Base-by-base conservation (phyloP, 129 eudicot genomes). In the Flaveria bidentis region DNA sequence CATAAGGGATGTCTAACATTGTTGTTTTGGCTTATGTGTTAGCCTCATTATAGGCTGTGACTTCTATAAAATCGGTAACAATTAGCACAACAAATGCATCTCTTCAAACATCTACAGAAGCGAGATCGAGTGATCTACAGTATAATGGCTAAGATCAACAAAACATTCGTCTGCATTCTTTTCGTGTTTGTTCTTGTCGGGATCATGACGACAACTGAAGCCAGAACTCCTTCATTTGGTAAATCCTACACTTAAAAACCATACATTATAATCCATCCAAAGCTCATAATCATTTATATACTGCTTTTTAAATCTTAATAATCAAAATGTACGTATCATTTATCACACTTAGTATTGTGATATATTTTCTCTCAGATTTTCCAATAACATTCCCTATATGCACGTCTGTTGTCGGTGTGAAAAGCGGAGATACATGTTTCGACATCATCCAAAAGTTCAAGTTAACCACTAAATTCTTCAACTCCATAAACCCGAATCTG, bases 381-480 rank as follows among this genome's bases (percentile, higher is more conserved):
- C 67, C 67, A 66, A 13, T 69, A 39, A 33, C 45, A 7, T 1
- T 39, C 42, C 67, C 80, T 49, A 13, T 1, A 1, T 82, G 92
- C 67, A 56, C 55, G 5, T 25, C 67, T 3, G 86, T 77, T 55
- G 13, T 73, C 8, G 82, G 87, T 12, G 89, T 88, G 70, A 67
- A 75, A 70, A 71, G 75, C 10, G 86, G 87, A 17, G 92, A 85
- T 74, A 88, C 92, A 56, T 85, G 89, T 72, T 76, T 62, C 11
- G 82, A 70, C 4, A 76, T 88, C 17, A 62, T 78, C 20, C 60
- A 80, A 51, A 72, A 41, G 5, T 80, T 69, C 80, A 66, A 74
- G 57, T 4, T 88, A 74, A 64, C 69, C 17, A 8, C 75, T 25
- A 39, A 47, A 2, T 9, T 18, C 10, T 86, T 80, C 57, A 50